phyloP scores from a whole-genome alignment of 768 basidiomycete genomes.

The Leccinum fibrillosum region DNA sequence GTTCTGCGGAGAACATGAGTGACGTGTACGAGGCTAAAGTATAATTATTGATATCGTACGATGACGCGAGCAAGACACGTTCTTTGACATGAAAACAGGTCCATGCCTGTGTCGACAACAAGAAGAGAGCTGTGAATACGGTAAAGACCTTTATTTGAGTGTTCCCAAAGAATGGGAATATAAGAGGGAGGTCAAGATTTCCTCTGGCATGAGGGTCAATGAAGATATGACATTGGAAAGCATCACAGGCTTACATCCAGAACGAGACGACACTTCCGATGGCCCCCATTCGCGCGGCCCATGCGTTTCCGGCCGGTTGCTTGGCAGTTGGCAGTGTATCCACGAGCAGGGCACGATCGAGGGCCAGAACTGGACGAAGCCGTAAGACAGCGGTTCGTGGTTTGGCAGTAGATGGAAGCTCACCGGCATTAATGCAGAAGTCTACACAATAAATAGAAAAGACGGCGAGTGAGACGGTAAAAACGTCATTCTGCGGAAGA shows the following conservation, averaged over 20 bases:
- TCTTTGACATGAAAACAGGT: conserved; percentile 68
- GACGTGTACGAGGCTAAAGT: not conserved
- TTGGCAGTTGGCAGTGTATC: conserved; percentile 72
- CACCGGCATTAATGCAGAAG: conserved; percentile 59
- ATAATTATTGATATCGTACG: conserved; percentile 16
- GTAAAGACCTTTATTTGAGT: conserved; percentile 82
- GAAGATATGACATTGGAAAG: not conserved
- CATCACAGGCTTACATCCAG: conserved; percentile 61
- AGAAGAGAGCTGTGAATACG: conserved; percentile 64
- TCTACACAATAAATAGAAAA: conserved; percentile 65
- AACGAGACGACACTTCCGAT: conserved; percentile 85
- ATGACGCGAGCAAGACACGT: conserved; percentile 55
- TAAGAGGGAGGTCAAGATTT: conserved; percentile 67
- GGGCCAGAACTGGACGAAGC: conserved; percentile 64
- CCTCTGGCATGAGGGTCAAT: conserved; percentile 46
- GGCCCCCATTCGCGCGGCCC: conserved; percentile 93
- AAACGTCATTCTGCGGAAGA: conserved; percentile 46
- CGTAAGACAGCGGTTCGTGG: not conserved
- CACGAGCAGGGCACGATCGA: conserved; percentile 87
- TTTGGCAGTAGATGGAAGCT: not conserved
- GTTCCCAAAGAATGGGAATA: conserved; percentile 72
- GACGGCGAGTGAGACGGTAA: conserved; percentile 80
- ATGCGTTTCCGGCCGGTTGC: conserved; percentile 88
- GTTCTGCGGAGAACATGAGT: conserved; percentile 14
- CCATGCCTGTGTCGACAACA: conserved; percentile 62